phyloP scores from a whole-genome alignment of 2,329 filamentous ascomycete genomes.

The Verticillium alfalfae region DNA sequence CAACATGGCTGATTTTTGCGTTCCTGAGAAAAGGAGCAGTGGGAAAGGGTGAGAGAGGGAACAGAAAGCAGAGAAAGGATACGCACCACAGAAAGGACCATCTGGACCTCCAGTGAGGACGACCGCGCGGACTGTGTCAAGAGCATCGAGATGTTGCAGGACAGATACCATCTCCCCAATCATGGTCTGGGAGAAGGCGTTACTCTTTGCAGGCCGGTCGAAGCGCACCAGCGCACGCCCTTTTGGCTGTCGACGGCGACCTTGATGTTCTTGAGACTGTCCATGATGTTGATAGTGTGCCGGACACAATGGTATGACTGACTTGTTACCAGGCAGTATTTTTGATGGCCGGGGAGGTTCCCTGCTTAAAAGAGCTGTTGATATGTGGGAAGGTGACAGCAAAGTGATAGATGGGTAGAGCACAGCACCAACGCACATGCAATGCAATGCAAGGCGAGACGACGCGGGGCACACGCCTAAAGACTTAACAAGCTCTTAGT shows the following conservation, averaged over 20 bases:
- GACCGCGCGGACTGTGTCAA: slow-evolving; percentile 24
- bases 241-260: slow-evolving; percentile 6
- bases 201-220: slow-evolving; percentile 49
- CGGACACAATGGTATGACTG: background rate
- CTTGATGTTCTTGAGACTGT: slow-evolving; percentile 6
- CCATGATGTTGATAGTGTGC: slow-evolving; percentile 3
- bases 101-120: slow-evolving; percentile 26
- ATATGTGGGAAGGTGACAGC: background rate
- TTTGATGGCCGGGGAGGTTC: background rate
- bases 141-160: slow-evolving; percentile 7
- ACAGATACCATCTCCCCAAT: slow-evolving; percentile 34
- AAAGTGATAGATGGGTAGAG: background rate
- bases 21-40: slow-evolving; percentile 9
- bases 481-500: background rate
- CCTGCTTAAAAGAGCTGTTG: background rate
- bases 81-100: slow-evolving; percentile 29
- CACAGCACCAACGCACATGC: background rate
- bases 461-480: background rate
- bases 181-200: slow-evolving; percentile 50
- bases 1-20: background rate
- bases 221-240: slow-evolving; percentile 9
- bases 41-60: slow-evolving; percentile 7
- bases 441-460: background rate
- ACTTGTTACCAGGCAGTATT: background rate
- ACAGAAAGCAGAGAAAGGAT: background rate